These are phyloP conservation scores for Cladophialophora exuberans DNA, from an alignment of 2,329 filamentous ascomycete species.

Conservation along the genomic window DNA sequence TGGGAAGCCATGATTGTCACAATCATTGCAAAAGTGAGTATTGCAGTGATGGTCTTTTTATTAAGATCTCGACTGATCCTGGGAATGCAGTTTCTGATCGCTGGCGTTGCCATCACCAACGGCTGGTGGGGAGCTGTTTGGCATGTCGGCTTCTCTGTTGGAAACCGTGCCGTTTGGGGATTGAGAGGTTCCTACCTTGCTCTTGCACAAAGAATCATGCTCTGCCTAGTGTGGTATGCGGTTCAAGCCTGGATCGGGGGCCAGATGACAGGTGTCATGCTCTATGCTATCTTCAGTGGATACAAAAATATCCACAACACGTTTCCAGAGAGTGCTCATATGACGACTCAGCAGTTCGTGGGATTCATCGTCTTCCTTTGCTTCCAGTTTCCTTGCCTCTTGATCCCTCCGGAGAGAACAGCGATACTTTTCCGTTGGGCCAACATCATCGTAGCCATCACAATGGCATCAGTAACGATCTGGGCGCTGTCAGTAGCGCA, in stretches of 20 bases:
- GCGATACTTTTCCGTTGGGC: slow-evolving; percentile 14
- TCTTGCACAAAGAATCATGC: slow-evolving; percentile 23
- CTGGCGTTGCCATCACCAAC: slow-evolving; percentile 23
- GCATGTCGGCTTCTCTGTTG: slow-evolving; percentile 38
- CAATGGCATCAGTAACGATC: slow-evolving; percentile 17
- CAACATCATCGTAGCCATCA: slow-evolving; percentile 11
- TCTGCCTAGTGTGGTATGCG: slow-evolving; percentile 21
- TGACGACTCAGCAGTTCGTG: slow-evolving; percentile 18
- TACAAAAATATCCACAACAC: slow-evolving; percentile 16
- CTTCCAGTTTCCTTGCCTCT: slow-evolving; percentile 16
- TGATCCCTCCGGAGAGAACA: slow-evolving; percentile 16
- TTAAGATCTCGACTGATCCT: slow-evolving; percentile 29
- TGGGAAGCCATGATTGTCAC: slow-evolving; percentile 35
- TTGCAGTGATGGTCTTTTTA: slow-evolving; percentile 29
- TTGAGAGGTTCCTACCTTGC: slow-evolving; percentile 20
- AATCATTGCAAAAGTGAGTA: slow-evolving; percentile 31
- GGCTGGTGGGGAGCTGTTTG: slow-evolving; percentile 13
- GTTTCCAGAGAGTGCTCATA: slow-evolving; percentile 12
- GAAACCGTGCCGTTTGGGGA: slow-evolving; percentile 36
- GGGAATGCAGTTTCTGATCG: slow-evolving; percentile 35
- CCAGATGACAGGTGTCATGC: slow-evolving; percentile 19
- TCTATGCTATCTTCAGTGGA: slow-evolving; percentile 13
- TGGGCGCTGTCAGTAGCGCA: slow-evolving; percentile 11
- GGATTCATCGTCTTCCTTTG: slow-evolving; percentile 20
- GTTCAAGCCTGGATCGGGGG: slow-evolving; percentile 29